Base-by-base conservation (phyloP, 768 basidiomycete genomes). In the Dioszegia crocea region DNA sequence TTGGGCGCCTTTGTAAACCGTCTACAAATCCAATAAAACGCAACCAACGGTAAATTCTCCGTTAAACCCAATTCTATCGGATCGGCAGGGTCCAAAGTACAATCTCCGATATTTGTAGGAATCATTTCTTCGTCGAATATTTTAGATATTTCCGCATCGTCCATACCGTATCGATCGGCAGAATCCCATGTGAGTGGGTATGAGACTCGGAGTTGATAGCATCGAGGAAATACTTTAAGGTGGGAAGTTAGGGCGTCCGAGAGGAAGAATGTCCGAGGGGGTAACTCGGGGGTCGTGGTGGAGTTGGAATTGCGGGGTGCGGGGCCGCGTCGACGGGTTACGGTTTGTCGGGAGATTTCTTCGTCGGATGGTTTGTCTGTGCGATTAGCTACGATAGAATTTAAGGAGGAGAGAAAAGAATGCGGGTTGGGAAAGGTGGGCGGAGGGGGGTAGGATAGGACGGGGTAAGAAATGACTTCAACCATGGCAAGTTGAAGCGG, bases 311-410 rank as follows among this genome's bases (percentile, higher is more conserved):
- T 62, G 51, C 4, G 26, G 36, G 19, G 51, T n/a, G 6, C n/a
- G 9, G 36, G 2, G 4, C 12, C 12, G 24, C 26, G 31, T 4
- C 19, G 23, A 1, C 38, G 36, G 8, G 14, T 19, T 5, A 19
- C 4, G n/a, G 38, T 26, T 36, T 27, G 51, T 36, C 26, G 38
- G 16, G 38, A 1, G 12, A 53, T 38, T 19, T 17, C 19, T 5
- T 64, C 59, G 0, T n/a, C 30, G 2, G 57, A 44, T 3, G 68
- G 68, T 57, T 70, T 70, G 49, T 70, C 65, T 68, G 14, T n/a
- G n/a, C n/a, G 14, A 14, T 10, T 11, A 26, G 63, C 55, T 59
- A 56, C 56, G 19, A 9, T 29, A 24, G 9, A n/a, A 43, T 43
- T 10, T 2, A 21, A 23, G 24, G 50, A 19, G 29, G 38, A 9